Conservation (phyloP, 768 basidiomycete genomes). For the Leccinellum rugosiceps region DNA sequence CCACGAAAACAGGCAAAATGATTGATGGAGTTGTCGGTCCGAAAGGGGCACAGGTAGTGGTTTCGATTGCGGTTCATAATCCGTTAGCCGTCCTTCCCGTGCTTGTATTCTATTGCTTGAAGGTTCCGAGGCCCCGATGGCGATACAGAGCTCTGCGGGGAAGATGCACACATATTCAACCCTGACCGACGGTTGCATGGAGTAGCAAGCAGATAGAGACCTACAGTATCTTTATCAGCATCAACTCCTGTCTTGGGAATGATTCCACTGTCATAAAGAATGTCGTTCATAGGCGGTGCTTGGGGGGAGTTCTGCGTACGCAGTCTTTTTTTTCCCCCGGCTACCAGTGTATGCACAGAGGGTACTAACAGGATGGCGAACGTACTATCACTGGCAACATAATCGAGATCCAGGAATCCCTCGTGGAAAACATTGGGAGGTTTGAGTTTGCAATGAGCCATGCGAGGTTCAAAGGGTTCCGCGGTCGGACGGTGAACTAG, state of each 20-base stretch:
- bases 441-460: no score
- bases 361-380: no score
- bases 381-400: no score
- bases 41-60: slow-evolving; percentile 43
- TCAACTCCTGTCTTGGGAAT: neutral
- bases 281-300: no score
- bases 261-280: neutral
- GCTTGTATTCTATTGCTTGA: neutral
- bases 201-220: slow-evolving; percentile 16
- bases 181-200: slow-evolving; percentile 28
- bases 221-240: slow-evolving; percentile 18
- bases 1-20: slow-evolving; percentile 41
- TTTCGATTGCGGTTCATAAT: slow-evolving; percentile 55
- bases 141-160: slow-evolving; percentile 30
- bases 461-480: no score
- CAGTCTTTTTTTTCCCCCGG: no score
- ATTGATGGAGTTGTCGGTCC: slow-evolving; percentile 45
- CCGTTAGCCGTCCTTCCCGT: slow-evolving; percentile 34
- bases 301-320: no score
- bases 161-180: slow-evolving; percentile 31
- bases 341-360: no score
- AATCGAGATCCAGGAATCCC: no score
- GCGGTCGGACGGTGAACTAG: no score
- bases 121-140: slow-evolving; percentile 5
- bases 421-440: no score